Percentiles rank a stretch among this genome's conserved stretches.
phyloP scores from a whole-genome alignment of 169 alveolate genomes.

The Toxoplasma gondii region DNA sequence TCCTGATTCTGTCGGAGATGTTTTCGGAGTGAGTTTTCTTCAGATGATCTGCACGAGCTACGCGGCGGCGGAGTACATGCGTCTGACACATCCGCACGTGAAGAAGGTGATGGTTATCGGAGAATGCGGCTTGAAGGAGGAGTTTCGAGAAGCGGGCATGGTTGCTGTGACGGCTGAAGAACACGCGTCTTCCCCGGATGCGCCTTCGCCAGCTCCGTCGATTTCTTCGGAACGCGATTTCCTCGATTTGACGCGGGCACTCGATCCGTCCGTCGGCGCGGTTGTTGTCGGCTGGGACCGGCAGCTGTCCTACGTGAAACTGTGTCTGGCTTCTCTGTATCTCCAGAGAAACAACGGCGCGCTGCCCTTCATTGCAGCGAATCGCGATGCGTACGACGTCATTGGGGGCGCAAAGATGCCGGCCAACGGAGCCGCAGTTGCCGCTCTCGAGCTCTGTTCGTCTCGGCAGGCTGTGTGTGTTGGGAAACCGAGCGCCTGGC shows the following conservation, averaged over 20 bases:
- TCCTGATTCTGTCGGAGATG: too few relatives aligned
- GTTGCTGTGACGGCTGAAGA: not conserved
- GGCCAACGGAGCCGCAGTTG: slow-evolving; percentile 39
- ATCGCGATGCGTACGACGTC: slow-evolving; percentile 27
- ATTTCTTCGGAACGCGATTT: not conserved
- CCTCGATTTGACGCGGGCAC: not conserved
- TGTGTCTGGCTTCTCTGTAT: slow-evolving; percentile 28
- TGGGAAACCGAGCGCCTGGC: slow-evolving; percentile 39
- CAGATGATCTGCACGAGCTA: slow-evolving; percentile 17
- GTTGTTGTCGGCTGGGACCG: slow-evolving; percentile 53
- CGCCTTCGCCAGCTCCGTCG: not conserved
- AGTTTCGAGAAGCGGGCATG: slow-evolving; percentile 5
- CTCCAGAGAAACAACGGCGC: slow-evolving; percentile 4
- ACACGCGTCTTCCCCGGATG: not conserved
- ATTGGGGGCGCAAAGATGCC: slow-evolving; percentile 3
- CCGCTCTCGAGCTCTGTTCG: not conserved
- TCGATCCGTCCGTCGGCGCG: slow-evolving; percentile 36
- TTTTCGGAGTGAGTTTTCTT: too few relatives aligned
- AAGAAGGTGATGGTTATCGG: slow-evolving; percentile 20
- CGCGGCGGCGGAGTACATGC: slow-evolving; percentile 40
- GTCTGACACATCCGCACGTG: slow-evolving; percentile 20
- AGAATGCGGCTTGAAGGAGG: slow-evolving; percentile 15
- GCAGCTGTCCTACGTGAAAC: not conserved
- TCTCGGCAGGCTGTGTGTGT: slow-evolving; percentile 26
- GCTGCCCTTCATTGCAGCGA: slow-evolving; percentile 45